Conservation (phyloP, 371 early-diverging fungal species). For the Haplosporangium sp. region DNA sequence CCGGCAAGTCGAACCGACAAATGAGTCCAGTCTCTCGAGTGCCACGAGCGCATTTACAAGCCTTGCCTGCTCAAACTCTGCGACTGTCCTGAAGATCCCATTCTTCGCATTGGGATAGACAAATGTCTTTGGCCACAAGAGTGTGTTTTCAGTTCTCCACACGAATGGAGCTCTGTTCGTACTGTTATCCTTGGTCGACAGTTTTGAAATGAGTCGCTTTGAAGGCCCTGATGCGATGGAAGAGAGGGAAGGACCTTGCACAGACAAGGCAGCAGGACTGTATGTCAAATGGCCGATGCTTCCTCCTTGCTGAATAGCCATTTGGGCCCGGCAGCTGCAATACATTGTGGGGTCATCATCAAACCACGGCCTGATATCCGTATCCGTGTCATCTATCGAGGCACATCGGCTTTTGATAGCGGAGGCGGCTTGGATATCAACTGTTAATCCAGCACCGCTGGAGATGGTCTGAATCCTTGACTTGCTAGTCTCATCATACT, state of each 20-base stretch:
- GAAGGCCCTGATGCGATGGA: not conserved
- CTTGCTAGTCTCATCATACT: not conserved
- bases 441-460: not conserved
- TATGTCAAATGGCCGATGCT: not conserved
- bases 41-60: slow-evolving; percentile 31
- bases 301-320: not conserved
- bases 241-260: not conserved
- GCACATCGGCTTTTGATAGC: not conserved
- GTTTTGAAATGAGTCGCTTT: not conserved
- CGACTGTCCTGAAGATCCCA: slow-evolving; percentile 1
- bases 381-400: not conserved
- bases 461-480: not conserved
- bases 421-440: not conserved
- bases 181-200: not conserved
- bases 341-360: slow-evolving; percentile 19
- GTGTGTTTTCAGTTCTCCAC: slow-evolving; percentile 3
- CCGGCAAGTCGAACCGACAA: slow-evolving; percentile 9
- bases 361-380: not conserved
- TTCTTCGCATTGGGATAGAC: not conserved
- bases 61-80: slow-evolving; percentile 22
- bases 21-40: slow-evolving; percentile 21
- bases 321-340: slow-evolving; percentile 5
- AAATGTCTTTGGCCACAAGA: slow-evolving; percentile 29
- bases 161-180: not conserved
- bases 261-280: not conserved